A percentile compares a stretch with the other conserved stretches of the same genome.
phyloP scores from a whole-genome alignment of 371 early-diverging fungal species.

The Globomyces sp. region DNA sequence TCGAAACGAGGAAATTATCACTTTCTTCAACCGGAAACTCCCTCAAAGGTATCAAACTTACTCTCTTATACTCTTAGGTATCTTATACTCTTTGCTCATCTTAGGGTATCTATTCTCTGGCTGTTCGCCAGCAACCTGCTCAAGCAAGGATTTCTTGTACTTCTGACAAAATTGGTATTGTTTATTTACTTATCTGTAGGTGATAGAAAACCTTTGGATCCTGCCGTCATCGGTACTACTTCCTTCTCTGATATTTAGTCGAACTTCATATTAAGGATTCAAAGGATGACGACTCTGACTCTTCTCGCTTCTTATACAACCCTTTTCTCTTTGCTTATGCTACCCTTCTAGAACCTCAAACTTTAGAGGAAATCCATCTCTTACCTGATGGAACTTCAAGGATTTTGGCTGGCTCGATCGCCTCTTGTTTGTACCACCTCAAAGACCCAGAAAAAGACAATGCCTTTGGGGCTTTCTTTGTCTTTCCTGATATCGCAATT shows the following conservation, averaged over 20 bases:
- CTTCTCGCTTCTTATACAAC: neutral
- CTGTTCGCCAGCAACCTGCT: neutral
- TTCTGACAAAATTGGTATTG: constrained; percentile 3
- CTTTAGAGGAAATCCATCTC: neutral
- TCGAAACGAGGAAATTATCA: too few species aligned
- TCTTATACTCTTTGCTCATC: neutral
- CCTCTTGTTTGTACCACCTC: constrained; percentile 9
- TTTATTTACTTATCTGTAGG: neutral
- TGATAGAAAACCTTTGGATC: constrained; percentile 5
- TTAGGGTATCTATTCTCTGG: neutral
- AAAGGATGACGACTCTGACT: neutral
- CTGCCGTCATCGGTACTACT: neutral
- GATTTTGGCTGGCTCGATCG: neutral
- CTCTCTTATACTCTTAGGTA: too few species aligned
- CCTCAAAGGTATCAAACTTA: too few species aligned
- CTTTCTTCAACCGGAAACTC: too few species aligned
- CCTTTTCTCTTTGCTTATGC: constrained; percentile 15
- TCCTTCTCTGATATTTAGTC: neutral
- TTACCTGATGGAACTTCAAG: neutral
- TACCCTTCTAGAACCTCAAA: neutral
- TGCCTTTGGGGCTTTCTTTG: constrained; percentile 26
- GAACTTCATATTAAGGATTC: neutral
- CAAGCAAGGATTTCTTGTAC: constrained; percentile 4
- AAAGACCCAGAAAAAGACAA: constrained; percentile 15
- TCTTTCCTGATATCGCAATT: constrained; percentile 28